Conservation (phyloP, 208 protist species). For the Trypanosoma rangeli region DNA sequence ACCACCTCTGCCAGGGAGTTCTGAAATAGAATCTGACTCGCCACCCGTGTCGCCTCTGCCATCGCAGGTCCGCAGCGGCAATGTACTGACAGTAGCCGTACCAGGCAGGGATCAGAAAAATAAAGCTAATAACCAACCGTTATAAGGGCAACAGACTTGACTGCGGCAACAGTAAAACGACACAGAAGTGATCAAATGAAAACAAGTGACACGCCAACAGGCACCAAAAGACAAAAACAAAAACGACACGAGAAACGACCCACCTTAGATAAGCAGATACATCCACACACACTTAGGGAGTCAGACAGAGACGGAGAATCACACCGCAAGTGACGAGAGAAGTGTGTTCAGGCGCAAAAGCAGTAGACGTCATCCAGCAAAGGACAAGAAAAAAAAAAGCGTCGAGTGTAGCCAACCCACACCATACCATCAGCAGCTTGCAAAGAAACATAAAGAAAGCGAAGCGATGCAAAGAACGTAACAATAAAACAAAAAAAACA, state of each 20-base stretch:
- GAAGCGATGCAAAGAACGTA: neutral
- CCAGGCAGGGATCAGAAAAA: constrained; percentile 4
- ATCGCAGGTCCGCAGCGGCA: neutral
- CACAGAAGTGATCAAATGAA: constrained; percentile 13
- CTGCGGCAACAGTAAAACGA: constrained; percentile 5
- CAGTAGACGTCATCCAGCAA: too few relatives aligned
- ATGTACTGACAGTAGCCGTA: neutral
- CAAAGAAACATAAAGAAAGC: neutral
- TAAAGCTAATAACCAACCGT: neutral
- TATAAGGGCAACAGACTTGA: neutral
- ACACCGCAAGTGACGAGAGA: too few relatives aligned
- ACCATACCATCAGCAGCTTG: neutral
- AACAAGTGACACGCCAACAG: constrained; percentile 2
- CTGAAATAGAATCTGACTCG: constrained; percentile 76
- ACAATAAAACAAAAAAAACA: neutral
- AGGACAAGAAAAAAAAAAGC: too few relatives aligned
- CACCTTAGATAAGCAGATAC: constrained; percentile 30
- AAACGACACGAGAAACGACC: too few relatives aligned
- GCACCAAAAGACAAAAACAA: constrained; percentile 3
- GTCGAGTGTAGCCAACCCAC: neutral
- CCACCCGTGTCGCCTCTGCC: constrained; percentile 44
- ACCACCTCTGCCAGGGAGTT: constrained; percentile 94
- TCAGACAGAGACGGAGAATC: too few relatives aligned
- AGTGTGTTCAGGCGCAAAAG: too few relatives aligned
- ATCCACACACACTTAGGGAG: neutral